A percentile compares a stretch with the other conserved stretches of the same genome.
Evolutionary conservation across 441 rosid species (phyloP).

Genomic region (Aquilaria agallochum): DNA sequence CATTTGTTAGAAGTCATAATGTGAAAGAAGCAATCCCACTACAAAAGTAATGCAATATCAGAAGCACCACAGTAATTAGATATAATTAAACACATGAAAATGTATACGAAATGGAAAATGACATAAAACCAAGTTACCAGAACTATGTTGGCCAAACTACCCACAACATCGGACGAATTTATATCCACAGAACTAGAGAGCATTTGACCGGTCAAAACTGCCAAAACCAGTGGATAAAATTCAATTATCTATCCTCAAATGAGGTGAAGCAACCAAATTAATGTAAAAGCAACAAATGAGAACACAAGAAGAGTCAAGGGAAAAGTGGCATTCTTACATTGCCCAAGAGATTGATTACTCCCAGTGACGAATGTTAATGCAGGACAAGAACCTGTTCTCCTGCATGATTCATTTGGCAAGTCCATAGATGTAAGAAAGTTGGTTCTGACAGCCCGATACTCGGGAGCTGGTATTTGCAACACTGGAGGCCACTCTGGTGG

Average conservation of each 20-base stretch:
- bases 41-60: constrained; percentile 5
- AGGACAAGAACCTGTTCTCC: constrained; percentile 56
- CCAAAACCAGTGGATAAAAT: constrained; percentile 12
- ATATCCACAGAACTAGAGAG: constrained; percentile 35
- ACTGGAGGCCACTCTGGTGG: constrained; percentile 84
- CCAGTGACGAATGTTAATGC: constrained; percentile 70
- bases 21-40: constrained; percentile 12
- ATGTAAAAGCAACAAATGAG: background rate
- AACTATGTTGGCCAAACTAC: constrained; percentile 42
- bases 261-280: background rate
- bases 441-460: constrained; percentile 55
- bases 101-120: constrained; percentile 6
- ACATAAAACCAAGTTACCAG: constrained; percentile 37
- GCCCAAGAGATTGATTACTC: constrained; percentile 58
- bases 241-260: constrained; percentile 7
- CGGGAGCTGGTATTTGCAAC: constrained; percentile 71
- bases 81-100: constrained; percentile 3
- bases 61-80: background rate
- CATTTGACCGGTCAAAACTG: constrained; percentile 56
- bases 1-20: constrained; percentile 16
- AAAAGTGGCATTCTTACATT: constrained; percentile 31
- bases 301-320: constrained; percentile 1
- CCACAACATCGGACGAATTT: constrained; percentile 34
- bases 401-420: constrained; percentile 76
- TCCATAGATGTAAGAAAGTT: constrained; percentile 27